Base-by-base conservation (phyloP, 768 basidiomycete species). In the Filobasidium floriforme region DNA sequence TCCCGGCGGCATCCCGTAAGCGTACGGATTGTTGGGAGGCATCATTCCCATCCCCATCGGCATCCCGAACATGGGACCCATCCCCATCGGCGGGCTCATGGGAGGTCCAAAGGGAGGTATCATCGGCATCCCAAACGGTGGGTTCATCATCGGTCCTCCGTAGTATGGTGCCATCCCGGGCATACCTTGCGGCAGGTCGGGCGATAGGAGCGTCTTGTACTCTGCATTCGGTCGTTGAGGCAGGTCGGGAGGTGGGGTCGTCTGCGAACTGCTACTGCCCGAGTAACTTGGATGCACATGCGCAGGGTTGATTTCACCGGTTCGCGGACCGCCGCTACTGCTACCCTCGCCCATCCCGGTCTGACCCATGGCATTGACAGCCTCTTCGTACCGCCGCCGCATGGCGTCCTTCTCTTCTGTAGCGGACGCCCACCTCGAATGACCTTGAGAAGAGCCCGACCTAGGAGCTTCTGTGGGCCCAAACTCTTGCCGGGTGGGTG, bases 211-310 rank as follows among this genome's bases (percentile, higher is more conserved):
- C n/a, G 67, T 68, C 43, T 75, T 71, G 62, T 77, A 77, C 41
- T 77, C 76, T 63, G 37, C 65, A 18, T 74, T 74, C 44, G 76
- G 76, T 67, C 71, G 66, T 41, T 71, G 60, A 11, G 76, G 74
- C 55, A 77, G 67, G 1, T 73, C 73, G 41, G 76, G 76, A 14
- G 75, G 73, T 28, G 71, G 70, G 44, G 61, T 67, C 40, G 62
- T 22, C 3, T 37, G 32, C 3, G 32, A 37, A 37, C 32, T 37
- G 32, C 32, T 37, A 37, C 32, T 37, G 19, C 24, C 46, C 12
- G 18, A 19, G 46, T 51, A 24, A 12, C 46, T 19, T 12, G 4
- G 46, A 51, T 24, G 5, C 46, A 12, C 24, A 19, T 51, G 46
- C 12, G 19, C 19, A 12, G n/a, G n/a, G n/a, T n/a, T n/a, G n/a